Base-by-base conservation (phyloP, 371 early-diverging fungal species). In the Syncephalastrum sp. region DNA sequence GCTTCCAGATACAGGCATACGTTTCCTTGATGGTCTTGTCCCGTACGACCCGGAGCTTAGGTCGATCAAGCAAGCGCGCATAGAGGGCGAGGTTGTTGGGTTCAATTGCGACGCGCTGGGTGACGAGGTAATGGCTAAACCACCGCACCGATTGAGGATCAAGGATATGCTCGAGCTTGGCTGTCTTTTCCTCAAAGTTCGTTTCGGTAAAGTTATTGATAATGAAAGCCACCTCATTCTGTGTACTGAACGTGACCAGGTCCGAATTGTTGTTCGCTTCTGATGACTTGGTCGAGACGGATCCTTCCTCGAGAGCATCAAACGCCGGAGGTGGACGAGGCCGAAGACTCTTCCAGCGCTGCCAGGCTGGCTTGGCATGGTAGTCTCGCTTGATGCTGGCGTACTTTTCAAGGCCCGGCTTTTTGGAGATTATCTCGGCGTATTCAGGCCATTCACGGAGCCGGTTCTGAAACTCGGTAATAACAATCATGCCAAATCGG, bases 1-100 rank as follows among this genome's bases (percentile, higher is more conserved):
- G 68, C 1, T 89, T 75, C 42, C 84, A 78, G 61, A 96, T 92
- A 64, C 90, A 92, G 16, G 75, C 69, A 56, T 85, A 91, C 1
- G 98, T 97, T 69, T 97, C 96, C 57, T 90, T 86, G 15, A 98
- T 63, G 44, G 98, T 82, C 55, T 83, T 79, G 16, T 87, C 79
- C 38, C 72, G 60, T 10, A 33, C 38, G 0, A 33, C 10, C 12
- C 38, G 38, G 27, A 97, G 74, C 1, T 72, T 55, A 1, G 72
- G 74, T 43, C 76, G 75, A 47, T 83, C 77, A 4, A 96, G 71
- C 46, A 97, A 81, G 50, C 81, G 69, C 17, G 89, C 71, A 66
- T 97, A 97, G 16, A 96, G 70, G 24, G 84, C 77, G 60, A 97
- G 98, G 61, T 91, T 91, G 77, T 97, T 97, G 41, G 94, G 95